phyloP scores from a whole-genome alignment of 495 filamentous ascomycete genomes.

The Beverwykella pulmonaria region DNA sequence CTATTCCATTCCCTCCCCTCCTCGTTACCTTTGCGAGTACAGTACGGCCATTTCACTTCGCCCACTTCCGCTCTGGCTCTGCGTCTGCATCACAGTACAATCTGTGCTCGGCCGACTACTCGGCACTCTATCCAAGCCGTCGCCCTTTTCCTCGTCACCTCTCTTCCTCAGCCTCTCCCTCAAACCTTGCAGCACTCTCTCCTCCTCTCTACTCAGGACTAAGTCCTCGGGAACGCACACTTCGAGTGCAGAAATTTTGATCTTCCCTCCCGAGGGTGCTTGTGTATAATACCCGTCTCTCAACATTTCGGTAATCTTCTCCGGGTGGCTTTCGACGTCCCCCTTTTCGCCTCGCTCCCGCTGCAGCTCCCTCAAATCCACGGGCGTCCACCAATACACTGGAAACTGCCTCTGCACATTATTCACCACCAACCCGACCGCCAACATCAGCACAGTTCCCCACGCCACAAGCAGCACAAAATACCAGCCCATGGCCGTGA shows the following conservation, averaged over 20 bases:
- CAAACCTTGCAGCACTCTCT: conserved; percentile 25
- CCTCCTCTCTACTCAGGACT: conserved; percentile 27
- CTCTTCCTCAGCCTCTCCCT: conserved; percentile 20
- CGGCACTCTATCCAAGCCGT: not conserved
- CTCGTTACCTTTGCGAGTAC: not conserved
- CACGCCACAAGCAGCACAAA: conserved; percentile 69
- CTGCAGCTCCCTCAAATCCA: conserved; percentile 36
- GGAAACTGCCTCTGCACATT: conserved; percentile 79
- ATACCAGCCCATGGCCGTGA: conserved; percentile 70
- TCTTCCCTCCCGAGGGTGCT: not conserved
- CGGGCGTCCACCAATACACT: conserved; percentile 73
- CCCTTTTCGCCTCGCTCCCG: conserved; percentile 35
- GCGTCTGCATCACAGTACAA: not conserved
- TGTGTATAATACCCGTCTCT: not conserved
- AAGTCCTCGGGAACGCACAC: conserved; percentile 34
- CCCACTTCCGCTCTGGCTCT: not conserved
- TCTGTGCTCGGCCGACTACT: conserved; percentile 15
- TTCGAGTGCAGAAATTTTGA: not conserved
- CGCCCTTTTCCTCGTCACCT: not conserved
- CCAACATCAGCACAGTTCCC: conserved; percentile 66
- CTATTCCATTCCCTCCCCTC: not conserved
- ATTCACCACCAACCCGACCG: conserved; percentile 68
- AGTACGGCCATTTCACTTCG: not conserved
- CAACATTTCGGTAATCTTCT: conserved; percentile 7
- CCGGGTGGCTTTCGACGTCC: too few species aligned